Evolutionary conservation across 2,329 filamentous ascomycete genomes (phyloP), one percentile per base, ranked within the genome.

Genomic region (Fusarium nygamai): DNA sequence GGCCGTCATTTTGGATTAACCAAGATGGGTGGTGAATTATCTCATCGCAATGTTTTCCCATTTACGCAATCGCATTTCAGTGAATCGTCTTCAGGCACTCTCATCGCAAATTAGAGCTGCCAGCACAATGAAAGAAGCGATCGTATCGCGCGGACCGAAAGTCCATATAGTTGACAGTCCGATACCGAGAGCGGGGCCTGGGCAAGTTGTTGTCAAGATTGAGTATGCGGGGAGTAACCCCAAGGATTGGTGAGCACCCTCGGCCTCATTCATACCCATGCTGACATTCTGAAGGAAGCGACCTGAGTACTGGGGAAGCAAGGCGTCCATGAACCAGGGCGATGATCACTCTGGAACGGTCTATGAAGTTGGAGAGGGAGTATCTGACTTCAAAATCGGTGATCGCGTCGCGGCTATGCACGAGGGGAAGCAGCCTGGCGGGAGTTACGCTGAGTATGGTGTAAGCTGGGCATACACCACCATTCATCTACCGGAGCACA

Each of bases 381-480:
- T 74, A 1, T 61, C 38, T 12, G 67, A 74, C 46, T 74, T 74
- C 41, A 72, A 34, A 34, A 51, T 57, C 0, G 71, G 71, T 34
- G 71, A 74, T 29, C 67, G 69, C 2, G 71, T 74, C 11, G 71
- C 71, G 11, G 71, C 71, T 0, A 72, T 74, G 60, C 71, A 74
- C 17, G 67, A 74, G 54, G 67, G 67, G 24, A 72, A 74, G 38
- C 60, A 60, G 3, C 46, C 59, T 31, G 63, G 46, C 1, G 71
- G 71, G 0, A 74, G 71, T 33, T 74, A 74, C 11, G 71, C 71
- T 19, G 71, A 74, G 56, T 74, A 72, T 17, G 67, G 57, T 3
- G n/a, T 65, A 6, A 73, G 67, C 10, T 71, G 62, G 53, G 50
- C 71, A 2, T 48, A 72, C 20, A 69, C 67, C 1, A 74, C 71